Percentiles rank a stretch among this genome's conserved stretches.
phyloP scores from a whole-genome alignment of 164 flowering plant species.

The Aristolochia californica region DNA sequence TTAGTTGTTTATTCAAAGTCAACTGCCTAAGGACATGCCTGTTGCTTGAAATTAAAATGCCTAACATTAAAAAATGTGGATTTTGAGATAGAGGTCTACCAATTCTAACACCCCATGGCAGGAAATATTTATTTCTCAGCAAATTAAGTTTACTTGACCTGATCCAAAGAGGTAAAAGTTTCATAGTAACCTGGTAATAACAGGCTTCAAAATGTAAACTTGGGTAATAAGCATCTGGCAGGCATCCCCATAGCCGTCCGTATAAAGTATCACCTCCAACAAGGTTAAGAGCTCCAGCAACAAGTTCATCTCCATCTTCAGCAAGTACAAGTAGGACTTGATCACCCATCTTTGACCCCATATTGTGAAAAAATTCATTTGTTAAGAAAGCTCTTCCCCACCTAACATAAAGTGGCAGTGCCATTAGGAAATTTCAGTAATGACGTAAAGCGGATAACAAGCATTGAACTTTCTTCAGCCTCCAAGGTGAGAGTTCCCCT shows the following conservation, averaged over 20 bases:
- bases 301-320: constrained; percentile 77
- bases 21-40: no score
- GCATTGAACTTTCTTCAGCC: no score
- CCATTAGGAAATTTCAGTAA: no score
- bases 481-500: no score
- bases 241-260: constrained; percentile 96
- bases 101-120: no score
- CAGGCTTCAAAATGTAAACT: constrained; percentile 97
- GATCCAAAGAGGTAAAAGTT: background rate
- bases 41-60: no score
- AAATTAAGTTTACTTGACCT: background rate
- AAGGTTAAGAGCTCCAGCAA: constrained; percentile 94
- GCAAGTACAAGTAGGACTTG: constrained; percentile 66
- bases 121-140: background rate
- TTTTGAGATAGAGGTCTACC: no score
- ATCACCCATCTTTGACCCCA: constrained; percentile 93
- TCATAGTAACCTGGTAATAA: constrained; percentile 71
- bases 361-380: constrained; percentile 75
- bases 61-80: no score
- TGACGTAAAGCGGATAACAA: no score
- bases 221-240: constrained; percentile 62
- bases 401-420: constrained; percentile 21
- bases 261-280: constrained; percentile 84
- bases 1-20: no score
- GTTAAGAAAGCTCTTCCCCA: constrained; percentile 90